Conservation (phyloP, 1,284 basidiomycete species). For the Pascua guehoae region DNA sequence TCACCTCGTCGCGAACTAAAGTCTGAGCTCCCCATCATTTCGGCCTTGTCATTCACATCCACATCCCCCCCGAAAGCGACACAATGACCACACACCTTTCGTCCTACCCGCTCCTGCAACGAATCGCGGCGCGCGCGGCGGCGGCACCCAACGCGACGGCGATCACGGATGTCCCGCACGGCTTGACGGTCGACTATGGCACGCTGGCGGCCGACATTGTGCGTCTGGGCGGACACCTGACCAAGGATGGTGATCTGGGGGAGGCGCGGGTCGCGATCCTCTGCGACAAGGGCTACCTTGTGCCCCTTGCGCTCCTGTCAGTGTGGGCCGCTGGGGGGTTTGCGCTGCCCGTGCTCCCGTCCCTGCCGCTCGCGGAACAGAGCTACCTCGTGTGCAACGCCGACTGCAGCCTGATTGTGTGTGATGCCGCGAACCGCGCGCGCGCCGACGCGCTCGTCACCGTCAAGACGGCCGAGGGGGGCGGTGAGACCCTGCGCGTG, state of each 20-base stretch:
- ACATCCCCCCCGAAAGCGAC: no score
- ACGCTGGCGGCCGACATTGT: slow-evolving; percentile 22
- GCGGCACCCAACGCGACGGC: slow-evolving; percentile 18
- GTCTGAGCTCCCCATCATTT: no score
- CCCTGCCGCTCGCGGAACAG: slow-evolving; percentile 39
- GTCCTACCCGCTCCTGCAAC: slow-evolving; percentile 22
- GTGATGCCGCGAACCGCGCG: slow-evolving; percentile 22
- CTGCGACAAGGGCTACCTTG: slow-evolving; percentile 31
- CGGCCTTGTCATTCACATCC: no score
- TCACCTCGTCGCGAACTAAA: no score
- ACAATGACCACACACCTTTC: no score
- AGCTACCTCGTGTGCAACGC: slow-evolving; percentile 36
- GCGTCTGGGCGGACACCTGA: slow-evolving; percentile 7
- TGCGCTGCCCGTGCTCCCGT: slow-evolving; percentile 36
- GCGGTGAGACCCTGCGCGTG: slow-evolving; percentile 2
- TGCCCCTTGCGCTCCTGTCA: slow-evolving; percentile 24
- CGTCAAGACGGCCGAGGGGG: slow-evolving; percentile 14
- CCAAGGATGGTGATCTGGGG: slow-evolving; percentile 1
- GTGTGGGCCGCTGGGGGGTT: slow-evolving; percentile 37
- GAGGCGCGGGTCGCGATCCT: slow-evolving; percentile 27
- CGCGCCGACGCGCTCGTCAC: slow-evolving; percentile 30
- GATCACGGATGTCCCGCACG: slow-evolving; percentile 20
- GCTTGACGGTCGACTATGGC: slow-evolving; percentile 14
- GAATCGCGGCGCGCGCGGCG: slow-evolving; percentile 15
- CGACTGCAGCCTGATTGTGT: slow-evolving; percentile 29